These are phyloP conservation scores for Quercus ilex DNA, from an alignment of 306 rosid species.

Conservation along the genomic window DNA sequence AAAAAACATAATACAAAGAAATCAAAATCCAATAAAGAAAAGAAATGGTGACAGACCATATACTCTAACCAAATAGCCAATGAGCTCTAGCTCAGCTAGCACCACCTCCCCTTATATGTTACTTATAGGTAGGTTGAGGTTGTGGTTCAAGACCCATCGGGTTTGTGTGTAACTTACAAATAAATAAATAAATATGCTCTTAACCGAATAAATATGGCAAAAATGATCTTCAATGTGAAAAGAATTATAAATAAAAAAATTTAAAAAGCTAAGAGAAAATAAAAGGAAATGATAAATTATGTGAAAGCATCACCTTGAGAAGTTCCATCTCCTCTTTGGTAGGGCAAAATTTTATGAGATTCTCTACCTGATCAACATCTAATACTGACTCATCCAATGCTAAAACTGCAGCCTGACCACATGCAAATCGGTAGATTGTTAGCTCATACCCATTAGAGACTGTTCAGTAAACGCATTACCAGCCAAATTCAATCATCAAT, in stretches of 20 bases:
- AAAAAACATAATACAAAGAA: constrained; percentile 25
- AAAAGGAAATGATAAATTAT: constrained; percentile 9
- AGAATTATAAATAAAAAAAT: background rate
- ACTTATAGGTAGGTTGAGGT: too few relatives aligned
- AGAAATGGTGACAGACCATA: background rate
- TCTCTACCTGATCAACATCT: constrained; percentile 97
- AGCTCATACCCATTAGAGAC: constrained; percentile 13
- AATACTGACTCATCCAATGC: constrained; percentile 90
- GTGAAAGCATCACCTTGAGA: constrained; percentile 65
- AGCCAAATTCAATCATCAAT: background rate
- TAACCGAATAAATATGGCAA: background rate
- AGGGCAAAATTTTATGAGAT: constrained; percentile 92
- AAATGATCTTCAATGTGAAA: background rate
- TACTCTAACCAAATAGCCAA: constrained; percentile 16
- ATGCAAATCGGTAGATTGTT: constrained; percentile 21
- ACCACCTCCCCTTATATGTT: too few relatives aligned
- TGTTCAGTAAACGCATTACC: constrained; percentile 12
- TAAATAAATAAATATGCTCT: too few relatives aligned
- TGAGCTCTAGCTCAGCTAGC: too few relatives aligned
- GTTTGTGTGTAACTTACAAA: too few relatives aligned
- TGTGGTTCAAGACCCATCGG: too few relatives aligned
- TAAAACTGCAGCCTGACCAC: constrained; percentile 80
- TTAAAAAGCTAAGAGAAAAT: constrained; percentile 1
- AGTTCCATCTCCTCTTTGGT: constrained; percentile 98
- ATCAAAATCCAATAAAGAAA: constrained; percentile 23